These are phyloP conservation scores for Fraxinus nigra DNA, from an alignment of 305 asterid genomes.

Conservation along the genomic window DNA sequence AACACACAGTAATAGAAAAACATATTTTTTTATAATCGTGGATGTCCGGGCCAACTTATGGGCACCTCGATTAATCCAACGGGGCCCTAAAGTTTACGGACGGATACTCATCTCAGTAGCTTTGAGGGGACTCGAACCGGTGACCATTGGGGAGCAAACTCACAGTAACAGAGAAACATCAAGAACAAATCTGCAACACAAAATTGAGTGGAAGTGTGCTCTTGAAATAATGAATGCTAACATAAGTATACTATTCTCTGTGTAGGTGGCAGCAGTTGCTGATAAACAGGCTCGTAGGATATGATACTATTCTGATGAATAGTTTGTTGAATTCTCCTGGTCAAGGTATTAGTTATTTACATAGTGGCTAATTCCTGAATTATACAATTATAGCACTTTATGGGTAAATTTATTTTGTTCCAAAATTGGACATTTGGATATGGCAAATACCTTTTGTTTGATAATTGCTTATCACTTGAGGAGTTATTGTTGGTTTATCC, in stretches of 20 bases:
- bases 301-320: slow-evolving; percentile 95
- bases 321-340: slow-evolving; percentile 91
- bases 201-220: neutral
- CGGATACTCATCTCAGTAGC: too few species aligned
- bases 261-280: slow-evolving; percentile 98
- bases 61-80: too few species aligned
- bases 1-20: neutral
- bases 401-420: slow-evolving; percentile 12
- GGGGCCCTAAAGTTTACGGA: too few species aligned
- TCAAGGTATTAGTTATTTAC: slow-evolving; percentile 57
- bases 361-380: neutral
- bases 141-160: too few species aligned
- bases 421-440: neutral
- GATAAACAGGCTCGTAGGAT: slow-evolving; percentile 94
- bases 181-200: neutral
- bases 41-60: too few species aligned
- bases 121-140: too few species aligned
- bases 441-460: slow-evolving; percentile 11
- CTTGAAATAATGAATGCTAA: neutral
- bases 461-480: slow-evolving; percentile 16
- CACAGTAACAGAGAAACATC: neutral
- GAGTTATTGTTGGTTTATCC: slow-evolving; percentile 13
- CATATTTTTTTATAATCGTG: too few species aligned
- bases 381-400: neutral
- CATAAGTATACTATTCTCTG: slow-evolving; percentile 19